These are phyloP conservation scores for Ricinus communis DNA, from an alignment of 345 rosid species.

Conservation along the genomic window DNA sequence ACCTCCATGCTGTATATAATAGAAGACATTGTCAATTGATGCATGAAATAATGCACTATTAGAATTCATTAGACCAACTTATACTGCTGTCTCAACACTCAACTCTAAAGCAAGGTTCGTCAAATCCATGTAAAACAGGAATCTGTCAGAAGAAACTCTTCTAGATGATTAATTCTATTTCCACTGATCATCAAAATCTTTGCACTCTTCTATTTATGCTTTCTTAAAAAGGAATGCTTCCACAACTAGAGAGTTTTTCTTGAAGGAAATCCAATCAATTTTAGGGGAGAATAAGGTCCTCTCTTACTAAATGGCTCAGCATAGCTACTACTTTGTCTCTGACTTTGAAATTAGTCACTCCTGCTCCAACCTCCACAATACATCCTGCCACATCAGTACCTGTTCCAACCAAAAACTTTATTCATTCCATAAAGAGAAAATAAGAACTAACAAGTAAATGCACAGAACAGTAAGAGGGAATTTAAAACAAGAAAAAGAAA, in stretches of 20 bases:
- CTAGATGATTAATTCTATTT: no score
- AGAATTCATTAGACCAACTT: background rate
- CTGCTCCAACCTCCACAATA: conserved; percentile 36
- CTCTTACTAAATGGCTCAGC: conserved; percentile 21
- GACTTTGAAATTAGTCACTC: conserved; percentile 27
- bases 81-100: no score
- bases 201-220: background rate
- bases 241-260: no score
- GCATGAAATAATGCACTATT: background rate
- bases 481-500: background rate
- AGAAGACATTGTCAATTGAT: background rate
- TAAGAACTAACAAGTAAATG: background rate
- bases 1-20: conserved; percentile 20
- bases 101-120: no score
- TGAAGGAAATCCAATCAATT: background rate
- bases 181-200: background rate
- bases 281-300: no score
- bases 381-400: conserved; percentile 44
- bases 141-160: no score
- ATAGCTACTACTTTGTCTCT: conserved; percentile 42
- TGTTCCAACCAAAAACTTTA: no score
- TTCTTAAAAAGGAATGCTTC: background rate
- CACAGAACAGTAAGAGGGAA: no score
- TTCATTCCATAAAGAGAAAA: no score
- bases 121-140: no score